phyloP scores from a whole-genome alignment of 163 green algal genomes.

The Prototheca wickerhamii region DNA sequence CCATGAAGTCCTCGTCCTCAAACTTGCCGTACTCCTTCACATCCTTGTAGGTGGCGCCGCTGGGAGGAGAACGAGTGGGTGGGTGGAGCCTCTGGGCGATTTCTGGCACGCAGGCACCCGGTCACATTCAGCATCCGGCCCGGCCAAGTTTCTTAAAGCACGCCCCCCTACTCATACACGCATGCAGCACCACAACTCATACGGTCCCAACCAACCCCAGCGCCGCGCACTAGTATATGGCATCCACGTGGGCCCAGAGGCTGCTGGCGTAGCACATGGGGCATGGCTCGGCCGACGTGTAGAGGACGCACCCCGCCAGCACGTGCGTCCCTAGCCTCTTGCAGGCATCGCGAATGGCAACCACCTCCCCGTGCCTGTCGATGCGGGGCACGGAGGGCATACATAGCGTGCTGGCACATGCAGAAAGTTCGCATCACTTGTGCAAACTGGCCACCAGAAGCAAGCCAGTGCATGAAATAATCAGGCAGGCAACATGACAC shows the following conservation, averaged over 20 bases:
- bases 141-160: no score
- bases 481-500: no score
- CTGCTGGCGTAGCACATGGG: conserved; percentile 9
- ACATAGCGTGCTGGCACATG: no score
- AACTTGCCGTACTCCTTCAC: conserved; percentile 10
- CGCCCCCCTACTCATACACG: no score
- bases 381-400: no score
- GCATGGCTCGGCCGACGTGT: conserved; percentile 7
- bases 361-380: conserved; percentile 17
- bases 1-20: conserved; percentile 9
- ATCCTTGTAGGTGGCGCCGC: background rate
- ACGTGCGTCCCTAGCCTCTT: background rate
- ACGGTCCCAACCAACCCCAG: background rate
- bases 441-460: no score
- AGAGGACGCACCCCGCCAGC: conserved; percentile 15
- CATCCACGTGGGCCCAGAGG: background rate
- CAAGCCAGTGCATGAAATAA: no score
- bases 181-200: background rate
- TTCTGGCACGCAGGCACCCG: no score
- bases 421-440: no score
- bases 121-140: no score
- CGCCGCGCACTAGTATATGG: background rate
- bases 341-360: conserved; percentile 14
- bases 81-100: no score
- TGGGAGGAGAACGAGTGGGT: no score